Evolutionary conservation across 257 asterid species (phyloP).

Genomic region (Przewalskia tangutica): DNA sequence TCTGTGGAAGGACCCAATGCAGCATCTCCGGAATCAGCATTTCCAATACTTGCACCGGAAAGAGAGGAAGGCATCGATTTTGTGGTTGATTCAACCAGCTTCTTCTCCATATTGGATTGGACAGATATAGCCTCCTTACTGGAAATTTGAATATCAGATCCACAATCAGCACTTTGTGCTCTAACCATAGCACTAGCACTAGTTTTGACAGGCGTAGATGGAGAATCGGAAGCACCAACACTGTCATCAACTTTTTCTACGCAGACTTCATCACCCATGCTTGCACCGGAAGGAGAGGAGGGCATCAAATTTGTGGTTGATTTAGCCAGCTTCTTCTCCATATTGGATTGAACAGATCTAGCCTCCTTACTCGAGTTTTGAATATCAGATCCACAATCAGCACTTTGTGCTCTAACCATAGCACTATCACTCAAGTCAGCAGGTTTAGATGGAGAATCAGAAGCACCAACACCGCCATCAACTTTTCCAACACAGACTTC

Average conservation of each 20-base stretch:
- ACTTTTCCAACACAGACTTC: conserved; percentile 44
- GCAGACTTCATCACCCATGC: conserved; percentile 4
- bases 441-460: conserved; percentile 6
- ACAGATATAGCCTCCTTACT: not conserved
- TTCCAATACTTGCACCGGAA: not conserved
- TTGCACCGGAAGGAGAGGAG: conserved; percentile 17
- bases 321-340: conserved; percentile 31
- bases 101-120: not conserved
- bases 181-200: not conserved
- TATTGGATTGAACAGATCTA: conserved; percentile 50
- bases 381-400: not conserved
- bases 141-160: not conserved
- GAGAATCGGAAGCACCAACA: conserved; percentile 9
- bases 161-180: not conserved
- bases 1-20: not conserved
- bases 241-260: conserved; percentile 13
- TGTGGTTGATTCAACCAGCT: not conserved
- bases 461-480: conserved; percentile 8
- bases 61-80: not conserved
- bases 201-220: not conserved
- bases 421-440: not conserved
- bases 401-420: not conserved
- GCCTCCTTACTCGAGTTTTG: conserved; percentile 12
- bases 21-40: not conserved
- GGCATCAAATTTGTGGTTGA: not conserved